Conservation (phyloP, 306 rosid species). For the Pyrus betulifolia region DNA sequence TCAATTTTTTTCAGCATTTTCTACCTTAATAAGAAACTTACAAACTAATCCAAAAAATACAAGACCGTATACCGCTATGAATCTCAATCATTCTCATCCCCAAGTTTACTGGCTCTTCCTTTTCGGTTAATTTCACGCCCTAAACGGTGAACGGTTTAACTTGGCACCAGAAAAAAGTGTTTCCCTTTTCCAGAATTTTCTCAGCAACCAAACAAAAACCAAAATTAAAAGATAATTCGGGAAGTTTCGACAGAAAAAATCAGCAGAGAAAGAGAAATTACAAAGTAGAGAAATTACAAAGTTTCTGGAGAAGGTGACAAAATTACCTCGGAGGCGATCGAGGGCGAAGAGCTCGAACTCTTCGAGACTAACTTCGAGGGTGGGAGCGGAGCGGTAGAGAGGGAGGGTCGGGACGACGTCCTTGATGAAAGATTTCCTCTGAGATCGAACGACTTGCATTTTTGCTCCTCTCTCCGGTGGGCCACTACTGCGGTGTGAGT, state of each 20-base stretch:
- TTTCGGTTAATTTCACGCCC: background rate
- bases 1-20: background rate
- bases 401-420: slow-evolving; percentile 37
- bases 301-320: background rate
- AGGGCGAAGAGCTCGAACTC: slow-evolving; percentile 85
- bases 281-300: background rate
- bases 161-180: background rate
- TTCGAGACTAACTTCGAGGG: slow-evolving; percentile 79
- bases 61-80: background rate
- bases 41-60: background rate
- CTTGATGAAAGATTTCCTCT: slow-evolving; percentile 23
- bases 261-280: background rate
- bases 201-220: background rate
- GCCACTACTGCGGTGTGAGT: background rate
- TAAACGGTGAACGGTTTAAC: background rate
- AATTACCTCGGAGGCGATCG: slow-evolving; percentile 84
- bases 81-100: background rate
- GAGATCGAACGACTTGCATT: slow-evolving; percentile 58
- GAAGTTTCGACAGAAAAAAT: background rate
- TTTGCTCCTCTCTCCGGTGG: slow-evolving; percentile 8
- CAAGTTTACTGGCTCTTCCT: background rate
- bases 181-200: background rate
- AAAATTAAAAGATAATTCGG: background rate
- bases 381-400: slow-evolving; percentile 75
- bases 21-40: background rate